Percentiles rank a stretch among this genome's conserved stretches.
Conservation (phyloP, 768 basidiomycete species). For the Boletus rufocinnamomeus region DNA sequence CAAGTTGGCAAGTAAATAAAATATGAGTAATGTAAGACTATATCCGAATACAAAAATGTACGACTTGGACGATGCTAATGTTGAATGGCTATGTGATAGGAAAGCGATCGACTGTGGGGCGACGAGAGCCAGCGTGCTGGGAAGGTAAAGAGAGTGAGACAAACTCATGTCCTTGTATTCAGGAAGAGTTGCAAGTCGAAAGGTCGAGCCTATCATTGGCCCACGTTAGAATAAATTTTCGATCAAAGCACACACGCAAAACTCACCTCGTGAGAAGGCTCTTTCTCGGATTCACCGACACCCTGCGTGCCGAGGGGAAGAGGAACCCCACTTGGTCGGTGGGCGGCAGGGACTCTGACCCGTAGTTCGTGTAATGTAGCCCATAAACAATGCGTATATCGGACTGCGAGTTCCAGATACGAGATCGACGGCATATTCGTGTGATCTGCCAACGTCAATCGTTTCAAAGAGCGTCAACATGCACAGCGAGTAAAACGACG, state of each 20-base stretch:
- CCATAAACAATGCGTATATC: slow-evolving; percentile 69
- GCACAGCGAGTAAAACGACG: slow-evolving; percentile 31
- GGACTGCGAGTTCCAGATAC: slow-evolving; percentile 60
- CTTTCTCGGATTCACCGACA: slow-evolving; percentile 35
- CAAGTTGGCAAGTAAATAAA: too few species aligned
- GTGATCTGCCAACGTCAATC: slow-evolving; percentile 43
- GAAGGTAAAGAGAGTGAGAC: background rate
- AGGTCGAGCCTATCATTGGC: slow-evolving; percentile 40
- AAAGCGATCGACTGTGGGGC: slow-evolving; percentile 3
- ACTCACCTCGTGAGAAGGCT: slow-evolving; percentile 39
- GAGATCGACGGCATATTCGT: slow-evolving; percentile 55
- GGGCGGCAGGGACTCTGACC: slow-evolving; percentile 44
- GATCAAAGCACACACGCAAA: background rate
- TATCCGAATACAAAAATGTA: slow-evolving; percentile 18
- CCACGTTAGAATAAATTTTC: background rate
- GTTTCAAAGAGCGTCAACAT: slow-evolving; percentile 5
- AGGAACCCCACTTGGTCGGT: slow-evolving; percentile 44
- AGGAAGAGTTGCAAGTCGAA: slow-evolving; percentile 60
- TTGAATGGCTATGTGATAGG: slow-evolving; percentile 9
- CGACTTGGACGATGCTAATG: slow-evolving; percentile 20
- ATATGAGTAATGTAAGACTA: slow-evolving; percentile 33
- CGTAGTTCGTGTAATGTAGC: slow-evolving; percentile 51
- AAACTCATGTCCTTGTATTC: slow-evolving; percentile 45
- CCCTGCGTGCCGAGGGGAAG: slow-evolving; percentile 42
- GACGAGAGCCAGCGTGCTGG: background rate